Evolutionary conservation across 78 protist genomes (phyloP).

Genomic region (Dictyostelium capitatum): DNA sequence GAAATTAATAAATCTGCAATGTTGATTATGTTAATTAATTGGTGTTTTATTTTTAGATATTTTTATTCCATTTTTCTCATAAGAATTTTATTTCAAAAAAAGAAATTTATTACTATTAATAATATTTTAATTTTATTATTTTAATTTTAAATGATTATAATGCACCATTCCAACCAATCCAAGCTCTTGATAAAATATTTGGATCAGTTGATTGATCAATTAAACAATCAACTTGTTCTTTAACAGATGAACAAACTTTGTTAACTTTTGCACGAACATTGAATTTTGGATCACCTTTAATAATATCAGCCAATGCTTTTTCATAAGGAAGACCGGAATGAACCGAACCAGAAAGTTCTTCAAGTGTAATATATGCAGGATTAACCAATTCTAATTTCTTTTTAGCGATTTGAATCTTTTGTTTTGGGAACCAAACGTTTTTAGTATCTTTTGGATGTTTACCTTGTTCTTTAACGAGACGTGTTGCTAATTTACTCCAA

Average conservation of each 20-base stretch:
- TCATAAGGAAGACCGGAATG: slow-evolving; percentile 31
- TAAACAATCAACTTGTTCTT: slow-evolving; percentile 93
- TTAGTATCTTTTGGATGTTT: slow-evolving; percentile 49
- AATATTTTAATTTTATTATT: no score
- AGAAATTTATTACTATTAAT: no score
- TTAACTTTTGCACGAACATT: slow-evolving; percentile 71
- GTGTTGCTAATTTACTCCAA: slow-evolving; percentile 86
- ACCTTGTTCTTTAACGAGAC: slow-evolving; percentile 66
- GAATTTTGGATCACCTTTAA: slow-evolving; percentile 48
- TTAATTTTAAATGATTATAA: no score
- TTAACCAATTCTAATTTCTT: slow-evolving; percentile 72
- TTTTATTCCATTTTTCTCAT: no score
- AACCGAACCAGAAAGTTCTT: slow-evolving; percentile 51
- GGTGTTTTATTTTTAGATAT: no score
- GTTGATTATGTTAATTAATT: no score
- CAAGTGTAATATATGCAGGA: slow-evolving; percentile 65
- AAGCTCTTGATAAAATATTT: slow-evolving; percentile 89
- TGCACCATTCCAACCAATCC: slow-evolving; percentile 92
- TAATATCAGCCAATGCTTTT: slow-evolving; percentile 19
- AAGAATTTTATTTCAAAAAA: no score
- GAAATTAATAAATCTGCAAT: no score
- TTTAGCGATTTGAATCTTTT: slow-evolving; percentile 82
- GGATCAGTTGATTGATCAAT: slow-evolving; percentile 96
- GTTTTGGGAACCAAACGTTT: slow-evolving; percentile 86
- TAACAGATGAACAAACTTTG: slow-evolving; percentile 48